These are phyloP conservation scores for Acrocalymma vagum DNA, from an alignment of 2,329 filamentous ascomycete genomes.

Conservation along the genomic window DNA sequence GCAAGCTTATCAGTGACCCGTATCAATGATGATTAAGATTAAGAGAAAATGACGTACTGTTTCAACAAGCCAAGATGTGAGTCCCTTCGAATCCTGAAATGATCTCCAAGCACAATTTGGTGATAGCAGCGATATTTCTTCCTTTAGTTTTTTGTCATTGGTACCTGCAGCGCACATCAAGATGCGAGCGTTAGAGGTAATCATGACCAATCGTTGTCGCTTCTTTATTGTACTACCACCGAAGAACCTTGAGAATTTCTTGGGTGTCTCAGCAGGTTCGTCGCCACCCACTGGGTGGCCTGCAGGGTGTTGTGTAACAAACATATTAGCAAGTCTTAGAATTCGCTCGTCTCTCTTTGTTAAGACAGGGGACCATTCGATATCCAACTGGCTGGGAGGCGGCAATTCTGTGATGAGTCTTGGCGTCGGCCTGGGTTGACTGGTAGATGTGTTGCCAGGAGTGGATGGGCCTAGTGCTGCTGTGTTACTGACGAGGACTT, in stretches of 20 bases:
- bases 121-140: slow-evolving; percentile 84
- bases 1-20: slow-evolving; percentile 13
- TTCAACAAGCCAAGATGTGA: slow-evolving; percentile 89
- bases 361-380: slow-evolving; percentile 97
- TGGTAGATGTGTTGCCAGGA: slow-evolving; percentile 27
- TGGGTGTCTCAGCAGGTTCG: slow-evolving; percentile 69
- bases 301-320: slow-evolving; percentile 81
- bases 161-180: slow-evolving; percentile 90
- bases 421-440: slow-evolving; percentile 63
- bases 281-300: slow-evolving; percentile 76
- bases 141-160: slow-evolving; percentile 94
- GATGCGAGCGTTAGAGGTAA: slow-evolving; percentile 90
- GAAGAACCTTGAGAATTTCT: slow-evolving; percentile 94
- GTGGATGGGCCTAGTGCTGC: slow-evolving; percentile 37
- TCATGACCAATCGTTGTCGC: slow-evolving; percentile 89
- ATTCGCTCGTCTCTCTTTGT: slow-evolving; percentile 93
- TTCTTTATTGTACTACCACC: slow-evolving; percentile 91
- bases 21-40: too few species aligned
- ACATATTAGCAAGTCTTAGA: slow-evolving; percentile 88
- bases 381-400: slow-evolving; percentile 95
- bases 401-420: slow-evolving; percentile 92
- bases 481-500: slow-evolving; percentile 25
- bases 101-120: slow-evolving; percentile 81
- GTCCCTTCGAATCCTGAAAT: slow-evolving; percentile 84
- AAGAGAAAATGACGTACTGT: slow-evolving; percentile 72